Base-by-base conservation (phyloP, 2,329 filamentous ascomycete genomes). In the Aspergillus sp. region DNA sequence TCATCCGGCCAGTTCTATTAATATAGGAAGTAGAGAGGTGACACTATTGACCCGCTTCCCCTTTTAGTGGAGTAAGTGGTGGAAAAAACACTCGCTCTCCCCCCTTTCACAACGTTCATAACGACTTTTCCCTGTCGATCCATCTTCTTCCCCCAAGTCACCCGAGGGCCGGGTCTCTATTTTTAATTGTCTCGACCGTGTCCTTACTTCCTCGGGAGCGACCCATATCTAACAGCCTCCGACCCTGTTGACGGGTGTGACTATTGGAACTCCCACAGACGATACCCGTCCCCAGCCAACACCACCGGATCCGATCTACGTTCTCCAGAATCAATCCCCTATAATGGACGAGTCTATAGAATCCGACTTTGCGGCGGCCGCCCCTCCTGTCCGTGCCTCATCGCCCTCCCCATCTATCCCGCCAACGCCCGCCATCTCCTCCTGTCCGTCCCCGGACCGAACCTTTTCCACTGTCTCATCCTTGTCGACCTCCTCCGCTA, bases 401-500 rank as follows among this genome's bases (percentile, higher is more conserved):
- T 74, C 73, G 36, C 70, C 70, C 16, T 73, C 72, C 10, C 70
- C 73, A 3, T 73, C 70, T 9, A 62, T 74, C 50, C 68, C 70
- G 20, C 70, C 73, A 16, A 75, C 73, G 5, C 72, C 73, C 3
- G 72, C 72, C 38, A 73, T 75, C 45, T 76, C 73, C 19, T 73
- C 73, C 10, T 74, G 71, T 53, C 71, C 71, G 13, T 75, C 73
- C 7, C 71, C 73, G 30, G 72, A 69, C 51, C 72, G 74, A 50
- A 76, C 74, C 26, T 75, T 76, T 57, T 77, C 75, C 32, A 73
- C 73, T 51, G 64, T 74, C 22, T 77, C 75, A 13, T 76, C 74
- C 32, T 65, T 71, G 38, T 78, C 76, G 16, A 71, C 72, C 17
- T 74, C 71, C 33, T 78, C 76, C 24, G 71, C 71, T 55, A 70